phyloP scores from a whole-genome alignment of 805 yeast species.

The Yamadazyma scolyti region DNA sequence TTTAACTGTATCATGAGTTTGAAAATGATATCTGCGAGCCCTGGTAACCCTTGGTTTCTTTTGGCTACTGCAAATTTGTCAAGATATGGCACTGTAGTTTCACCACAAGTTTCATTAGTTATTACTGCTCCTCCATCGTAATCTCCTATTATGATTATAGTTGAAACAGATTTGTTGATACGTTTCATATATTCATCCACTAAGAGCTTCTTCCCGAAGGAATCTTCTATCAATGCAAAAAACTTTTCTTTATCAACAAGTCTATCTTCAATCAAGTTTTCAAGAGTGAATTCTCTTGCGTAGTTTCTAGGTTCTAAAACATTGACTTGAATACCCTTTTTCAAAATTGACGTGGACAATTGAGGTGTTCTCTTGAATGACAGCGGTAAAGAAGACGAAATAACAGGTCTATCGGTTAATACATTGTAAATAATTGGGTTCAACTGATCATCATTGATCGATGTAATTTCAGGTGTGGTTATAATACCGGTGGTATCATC shows the following conservation, averaged over 20 bases:
- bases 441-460: constrained; percentile 45
- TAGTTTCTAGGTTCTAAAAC: constrained; percentile 32
- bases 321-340: constrained; percentile 65
- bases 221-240: constrained; percentile 63
- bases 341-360: constrained; percentile 72
- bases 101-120: constrained; percentile 61
- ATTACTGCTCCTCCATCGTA: constrained; percentile 94
- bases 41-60: constrained; percentile 82
- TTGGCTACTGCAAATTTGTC: constrained; percentile 93
- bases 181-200: constrained; percentile 63
- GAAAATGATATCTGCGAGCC: constrained; percentile 90
- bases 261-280: constrained; percentile 31
- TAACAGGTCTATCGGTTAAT: constrained; percentile 84
- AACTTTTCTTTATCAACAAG: constrained; percentile 55
- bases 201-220: constrained; percentile 71
- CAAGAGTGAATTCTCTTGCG: constrained; percentile 35
- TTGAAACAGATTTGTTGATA: constrained; percentile 64
- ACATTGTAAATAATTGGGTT: constrained; percentile 91
- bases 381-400: constrained; percentile 87
- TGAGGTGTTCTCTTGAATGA: constrained; percentile 49
- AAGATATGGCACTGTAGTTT: constrained; percentile 61
- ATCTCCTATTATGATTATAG: constrained; percentile 83
- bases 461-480: constrained; percentile 78
- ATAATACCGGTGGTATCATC: constrained; percentile 72
- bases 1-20: constrained; percentile 69